A percentile compares a stretch with the other conserved stretches of the same genome.
These are phyloP conservation scores for Russula brevipes DNA, from an alignment of 768 basidiomycete species.

Conservation along the genomic window DNA sequence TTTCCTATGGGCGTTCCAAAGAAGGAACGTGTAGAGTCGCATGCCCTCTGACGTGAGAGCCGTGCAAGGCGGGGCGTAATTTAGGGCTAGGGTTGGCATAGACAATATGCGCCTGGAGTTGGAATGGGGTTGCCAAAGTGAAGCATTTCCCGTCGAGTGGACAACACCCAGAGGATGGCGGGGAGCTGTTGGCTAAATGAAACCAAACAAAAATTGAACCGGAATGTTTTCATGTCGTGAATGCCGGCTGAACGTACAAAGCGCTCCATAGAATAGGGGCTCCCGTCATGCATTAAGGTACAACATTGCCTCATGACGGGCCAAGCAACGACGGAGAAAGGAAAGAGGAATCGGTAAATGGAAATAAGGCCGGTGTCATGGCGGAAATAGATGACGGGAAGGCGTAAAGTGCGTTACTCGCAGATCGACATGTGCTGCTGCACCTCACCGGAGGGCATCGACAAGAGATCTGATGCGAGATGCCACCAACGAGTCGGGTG, in stretches of 20 bases:
- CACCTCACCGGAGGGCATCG: not conserved
- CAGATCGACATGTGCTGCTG: conserved; percentile 4
- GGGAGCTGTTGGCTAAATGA: not conserved
- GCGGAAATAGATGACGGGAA: not conserved
- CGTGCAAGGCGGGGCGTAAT: not conserved
- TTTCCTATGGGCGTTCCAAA: not conserved
- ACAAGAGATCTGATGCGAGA: not conserved
- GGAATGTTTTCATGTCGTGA: not conserved
- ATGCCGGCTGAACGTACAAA: not conserved
- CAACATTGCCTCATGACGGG: not conserved
- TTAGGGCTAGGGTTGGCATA: not conserved
- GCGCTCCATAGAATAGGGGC: not conserved
- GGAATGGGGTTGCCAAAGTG: not conserved
- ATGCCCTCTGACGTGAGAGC: not conserved
- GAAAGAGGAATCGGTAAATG: not conserved
- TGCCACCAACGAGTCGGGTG: not conserved
- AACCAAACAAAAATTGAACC: not conserved
- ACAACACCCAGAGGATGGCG: not conserved
- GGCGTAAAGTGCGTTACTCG: conserved; percentile 2
- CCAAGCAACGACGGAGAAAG: not conserved
- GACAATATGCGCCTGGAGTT: not conserved
- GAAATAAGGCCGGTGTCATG: not conserved
- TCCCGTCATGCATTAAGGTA: not conserved
- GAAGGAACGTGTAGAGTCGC: not conserved
- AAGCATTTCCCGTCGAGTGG: not conserved